Evolutionary conservation across 306 rosid species (phyloP).

Genomic region (Alnus rubra): DNA sequence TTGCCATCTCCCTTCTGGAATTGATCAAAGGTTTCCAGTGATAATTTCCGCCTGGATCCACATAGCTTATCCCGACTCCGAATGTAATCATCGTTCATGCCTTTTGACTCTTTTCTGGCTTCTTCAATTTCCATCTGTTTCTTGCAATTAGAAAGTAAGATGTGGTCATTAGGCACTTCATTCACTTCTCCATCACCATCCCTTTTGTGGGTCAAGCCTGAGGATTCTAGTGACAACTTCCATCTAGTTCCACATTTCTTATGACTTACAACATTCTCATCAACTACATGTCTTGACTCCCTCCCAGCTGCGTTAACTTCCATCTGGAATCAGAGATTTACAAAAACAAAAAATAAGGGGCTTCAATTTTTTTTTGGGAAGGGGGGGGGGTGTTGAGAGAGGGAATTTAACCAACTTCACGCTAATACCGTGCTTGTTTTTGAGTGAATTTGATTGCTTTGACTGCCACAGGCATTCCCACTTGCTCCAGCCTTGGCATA

Average conservation of each 20-base stretch:
- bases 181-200: conserved; percentile 9
- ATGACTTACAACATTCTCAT: not conserved
- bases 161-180: conserved; percentile 3
- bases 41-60: conserved; percentile 29
- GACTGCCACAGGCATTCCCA: conserved; percentile 21
- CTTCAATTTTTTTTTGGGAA: not conserved
- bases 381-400: not conserved
- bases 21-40: conserved; percentile 19
- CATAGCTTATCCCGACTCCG: conserved; percentile 24
- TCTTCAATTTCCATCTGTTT: conserved; percentile 21
- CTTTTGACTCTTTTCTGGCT: conserved; percentile 13
- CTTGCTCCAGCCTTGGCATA: conserved; percentile 31
- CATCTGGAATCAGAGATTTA: conserved; percentile 7
- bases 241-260: conserved; percentile 19
- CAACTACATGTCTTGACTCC: conserved; percentile 1
- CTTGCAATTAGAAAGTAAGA: not conserved
- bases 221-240: conserved; percentile 31
- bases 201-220: not conserved
- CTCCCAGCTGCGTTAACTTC: conserved; percentile 10
- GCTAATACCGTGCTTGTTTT: conserved; percentile 20
- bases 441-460: not conserved
- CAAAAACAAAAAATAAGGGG: not conserved
- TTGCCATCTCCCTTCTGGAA: conserved; percentile 11
- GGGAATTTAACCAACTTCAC: not conserved
- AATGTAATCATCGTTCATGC: conserved; percentile 8